These are phyloP conservation scores for Fusarium sp. DNA, from an alignment of 2,329 filamentous ascomycete genomes.

Conservation along the genomic window DNA sequence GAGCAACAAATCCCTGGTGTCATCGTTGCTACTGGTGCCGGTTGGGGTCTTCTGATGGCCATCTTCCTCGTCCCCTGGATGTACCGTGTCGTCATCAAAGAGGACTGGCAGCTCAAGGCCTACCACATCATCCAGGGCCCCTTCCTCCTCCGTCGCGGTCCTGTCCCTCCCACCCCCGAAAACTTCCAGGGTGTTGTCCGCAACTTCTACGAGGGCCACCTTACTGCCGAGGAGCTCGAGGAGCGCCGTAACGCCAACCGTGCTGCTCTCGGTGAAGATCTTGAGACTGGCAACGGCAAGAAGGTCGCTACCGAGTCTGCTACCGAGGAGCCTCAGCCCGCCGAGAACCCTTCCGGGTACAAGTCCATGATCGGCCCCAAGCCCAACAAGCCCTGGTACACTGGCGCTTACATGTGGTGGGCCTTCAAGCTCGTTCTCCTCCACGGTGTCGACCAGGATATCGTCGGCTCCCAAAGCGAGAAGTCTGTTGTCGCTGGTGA, in stretches of 20 bases:
- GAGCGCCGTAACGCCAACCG: constrained; percentile 50
- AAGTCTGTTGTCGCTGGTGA: constrained; percentile 61
- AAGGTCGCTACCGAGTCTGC: constrained; percentile 48
- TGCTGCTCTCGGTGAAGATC: constrained; percentile 34
- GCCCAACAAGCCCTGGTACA: constrained; percentile 58
- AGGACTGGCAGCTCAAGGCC: constrained; percentile 69
- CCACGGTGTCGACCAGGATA: constrained; percentile 59
- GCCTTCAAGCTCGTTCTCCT: constrained; percentile 58
- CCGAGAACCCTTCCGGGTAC: constrained; percentile 45
- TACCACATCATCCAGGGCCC: constrained; percentile 66
- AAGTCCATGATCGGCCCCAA: constrained; percentile 54
- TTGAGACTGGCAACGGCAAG: constrained; percentile 47
- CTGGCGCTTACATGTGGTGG: constrained; percentile 56
- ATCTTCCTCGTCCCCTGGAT: constrained; percentile 70
- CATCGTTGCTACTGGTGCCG: constrained; percentile 64
- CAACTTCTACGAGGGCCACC: constrained; percentile 67
- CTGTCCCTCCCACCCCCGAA: constrained; percentile 55
- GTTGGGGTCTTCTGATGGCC: constrained; percentile 59
- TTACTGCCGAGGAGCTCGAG: constrained; percentile 64
- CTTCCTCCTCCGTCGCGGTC: constrained; percentile 58
- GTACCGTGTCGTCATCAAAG: constrained; percentile 66
- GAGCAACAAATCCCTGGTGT: constrained; percentile 62
- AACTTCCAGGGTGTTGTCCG: constrained; percentile 56
- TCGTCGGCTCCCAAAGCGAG: constrained; percentile 52
- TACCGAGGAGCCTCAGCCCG: constrained; percentile 67